Evolutionary conservation across 108 stramenopile species (phyloP), one percentile per base, ranked within the genome.

Genomic region (Fragilaria radians): DNA sequence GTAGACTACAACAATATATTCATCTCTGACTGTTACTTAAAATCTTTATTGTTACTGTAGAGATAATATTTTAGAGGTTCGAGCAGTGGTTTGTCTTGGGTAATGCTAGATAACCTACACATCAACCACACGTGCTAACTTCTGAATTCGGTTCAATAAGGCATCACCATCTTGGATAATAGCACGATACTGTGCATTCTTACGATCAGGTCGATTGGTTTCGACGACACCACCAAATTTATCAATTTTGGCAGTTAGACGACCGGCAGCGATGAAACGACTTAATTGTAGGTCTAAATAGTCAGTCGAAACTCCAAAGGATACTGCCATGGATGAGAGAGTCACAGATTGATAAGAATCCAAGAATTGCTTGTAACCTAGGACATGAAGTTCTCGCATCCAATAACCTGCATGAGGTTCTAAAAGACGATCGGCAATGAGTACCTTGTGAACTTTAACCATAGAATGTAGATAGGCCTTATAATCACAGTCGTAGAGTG

Each of bases 311-410:
- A 99, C 93, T 46, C 98, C 98, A 82, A 99, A 98, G 22, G 91
- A 77, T 42, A 68, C 54, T 3, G 98, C 95, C 97, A 99, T 98
- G 61, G 84, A 82, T 28, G 78, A 74, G 23, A 99, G 73, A 19
- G 91, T 92, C 42, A 99, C 98, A 36, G 83, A 86, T 73, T 95
- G 85, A 80, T 98, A 99, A n/a, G 96, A 91, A 73, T 97, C 96
- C 59, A 99, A 85, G 80, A 97, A 99, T 75, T 99, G 96, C 63
- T 84, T 77, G 80, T 96, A 96, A 4, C 85, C 98, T 62, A 93
- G 56, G 47, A 98, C 83, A 52, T 95, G 93, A 28, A 97, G 73
- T 81, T 97, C 95, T 46, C 96, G 78, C 70, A 97, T 79, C 65
- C 94, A 68, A 66, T 80, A 96, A 2, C 77, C 68, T 28, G 84